A percentile compares a stretch with the other conserved stretches of the same genome.
Conservation (phyloP, 257 asterid genomes). For the Mitragyna speciosa region DNA sequence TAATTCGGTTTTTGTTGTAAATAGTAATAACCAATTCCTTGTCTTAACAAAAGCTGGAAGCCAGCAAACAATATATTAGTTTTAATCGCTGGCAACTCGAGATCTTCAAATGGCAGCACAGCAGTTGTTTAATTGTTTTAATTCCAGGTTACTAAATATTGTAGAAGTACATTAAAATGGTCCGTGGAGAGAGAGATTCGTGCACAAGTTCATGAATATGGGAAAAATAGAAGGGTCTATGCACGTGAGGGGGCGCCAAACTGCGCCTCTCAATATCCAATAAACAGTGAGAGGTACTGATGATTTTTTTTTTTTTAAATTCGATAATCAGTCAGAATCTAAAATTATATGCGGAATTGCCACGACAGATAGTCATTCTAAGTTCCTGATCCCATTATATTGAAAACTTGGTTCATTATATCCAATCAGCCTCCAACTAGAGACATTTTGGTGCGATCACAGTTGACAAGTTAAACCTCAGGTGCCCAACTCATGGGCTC, state of each 20-base stretch:
- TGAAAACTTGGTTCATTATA: neutral
- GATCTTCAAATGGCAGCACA: conserved; percentile 20
- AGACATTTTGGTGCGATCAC: neutral
- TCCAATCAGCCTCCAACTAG: neutral
- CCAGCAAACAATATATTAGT: neutral
- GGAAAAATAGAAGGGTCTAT: neutral
- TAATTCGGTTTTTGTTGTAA: neutral
- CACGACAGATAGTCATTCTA: neutral
- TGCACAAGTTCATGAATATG: neutral
- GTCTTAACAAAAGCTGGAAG: neutral
- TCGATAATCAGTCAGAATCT: neutral
- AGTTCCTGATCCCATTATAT: too few relatives aligned
- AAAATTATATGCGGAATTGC: too few relatives aligned
- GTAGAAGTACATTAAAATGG: neutral
- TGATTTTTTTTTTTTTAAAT: too few relatives aligned
- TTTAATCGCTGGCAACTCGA: conserved; percentile 11
- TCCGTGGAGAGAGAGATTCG: too few relatives aligned
- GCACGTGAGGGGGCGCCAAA: neutral
- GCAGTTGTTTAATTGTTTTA: neutral
- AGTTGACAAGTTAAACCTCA: neutral
- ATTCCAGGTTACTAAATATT: neutral
- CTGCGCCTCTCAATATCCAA: neutral
- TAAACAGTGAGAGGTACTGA: neutral
- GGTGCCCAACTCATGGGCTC: neutral
- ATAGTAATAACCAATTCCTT: neutral